Conservation (phyloP, 805 yeast genomes). For the Candida sphagnicola region DNA sequence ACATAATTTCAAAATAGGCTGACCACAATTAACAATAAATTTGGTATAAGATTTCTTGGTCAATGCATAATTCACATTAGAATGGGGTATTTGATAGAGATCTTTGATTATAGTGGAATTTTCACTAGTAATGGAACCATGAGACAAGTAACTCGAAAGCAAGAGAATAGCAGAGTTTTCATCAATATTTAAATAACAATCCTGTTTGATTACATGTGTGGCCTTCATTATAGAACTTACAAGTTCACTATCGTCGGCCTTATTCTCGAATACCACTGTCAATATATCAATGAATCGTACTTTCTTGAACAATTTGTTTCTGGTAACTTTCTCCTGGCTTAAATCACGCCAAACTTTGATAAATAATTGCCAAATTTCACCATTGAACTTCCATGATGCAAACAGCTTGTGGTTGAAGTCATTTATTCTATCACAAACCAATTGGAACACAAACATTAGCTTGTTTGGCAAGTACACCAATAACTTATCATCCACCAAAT, state of each 20-base stretch:
- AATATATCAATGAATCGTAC: slow-evolving; percentile 37
- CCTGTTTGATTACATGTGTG: slow-evolving; percentile 14
- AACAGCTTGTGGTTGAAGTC: slow-evolving; percentile 40
- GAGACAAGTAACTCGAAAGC: slow-evolving; percentile 10
- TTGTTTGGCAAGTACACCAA: slow-evolving; percentile 52
- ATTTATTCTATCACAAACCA: slow-evolving; percentile 57
- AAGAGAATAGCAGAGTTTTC: slow-evolving; percentile 26
- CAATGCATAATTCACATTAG: slow-evolving; percentile 17
- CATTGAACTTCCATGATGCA: slow-evolving; percentile 38
- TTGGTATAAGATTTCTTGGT: slow-evolving; percentile 27
- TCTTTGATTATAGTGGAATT: slow-evolving; percentile 25
- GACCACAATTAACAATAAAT: slow-evolving; percentile 23
- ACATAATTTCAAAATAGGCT: slow-evolving; percentile 9
- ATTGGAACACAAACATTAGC: slow-evolving; percentile 52
- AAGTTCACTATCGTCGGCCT: slow-evolving; percentile 7
- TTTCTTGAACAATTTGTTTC: slow-evolving; percentile 39
- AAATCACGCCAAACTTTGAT: slow-evolving; percentile 33
- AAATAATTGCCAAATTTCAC: slow-evolving; percentile 50
- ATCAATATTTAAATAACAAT: slow-evolving; percentile 29
- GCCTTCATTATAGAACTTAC: slow-evolving; percentile 16
- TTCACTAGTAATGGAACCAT: background rate
- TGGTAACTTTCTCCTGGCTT: slow-evolving; percentile 16
- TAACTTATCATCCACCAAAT: slow-evolving; percentile 19
- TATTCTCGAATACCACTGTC: slow-evolving; percentile 5
- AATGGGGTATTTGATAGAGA: slow-evolving; percentile 20